Evolutionary conservation across 139 green algal genomes (phyloP).

Genomic region (Raphidocelis subcapitata): DNA sequence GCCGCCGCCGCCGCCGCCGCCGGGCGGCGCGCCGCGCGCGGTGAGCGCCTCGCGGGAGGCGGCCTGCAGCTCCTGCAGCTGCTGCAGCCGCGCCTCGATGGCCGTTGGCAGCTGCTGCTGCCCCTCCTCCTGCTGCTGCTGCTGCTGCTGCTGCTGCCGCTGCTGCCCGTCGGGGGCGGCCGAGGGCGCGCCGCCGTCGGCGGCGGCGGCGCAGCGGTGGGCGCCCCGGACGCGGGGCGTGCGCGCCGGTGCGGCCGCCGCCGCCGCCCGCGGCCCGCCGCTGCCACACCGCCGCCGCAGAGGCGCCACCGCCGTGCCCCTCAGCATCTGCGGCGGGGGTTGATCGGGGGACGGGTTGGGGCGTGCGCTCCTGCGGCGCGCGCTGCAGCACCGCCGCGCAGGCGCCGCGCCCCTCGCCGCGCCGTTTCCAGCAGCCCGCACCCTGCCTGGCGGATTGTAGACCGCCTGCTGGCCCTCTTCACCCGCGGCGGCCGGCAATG

Average conservation of each 20-base stretch:
- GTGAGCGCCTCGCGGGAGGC: constrained; percentile 8
- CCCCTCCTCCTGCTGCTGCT: constrained; percentile 1
- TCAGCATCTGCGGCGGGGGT: neutral
- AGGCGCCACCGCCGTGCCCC: neutral
- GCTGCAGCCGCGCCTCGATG: neutral
- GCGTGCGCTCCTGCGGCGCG: neutral
- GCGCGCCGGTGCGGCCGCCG: neutral
- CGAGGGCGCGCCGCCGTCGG: too few species aligned
- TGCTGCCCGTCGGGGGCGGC: neutral
- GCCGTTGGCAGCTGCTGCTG: neutral
- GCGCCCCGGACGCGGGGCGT: neutral
- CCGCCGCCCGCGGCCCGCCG: neutral
- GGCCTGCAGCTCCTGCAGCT: constrained; percentile 17
- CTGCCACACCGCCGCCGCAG: neutral
- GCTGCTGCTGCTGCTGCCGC: constrained; percentile 1
- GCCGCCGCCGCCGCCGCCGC: neutral
- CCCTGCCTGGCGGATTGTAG: too few species aligned
- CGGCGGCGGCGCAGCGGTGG: neutral
- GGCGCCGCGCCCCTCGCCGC: too few species aligned
- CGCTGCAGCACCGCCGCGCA: neutral
- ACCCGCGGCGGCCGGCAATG: too few species aligned
- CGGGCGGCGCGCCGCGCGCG: neutral
- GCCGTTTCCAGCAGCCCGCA: too few species aligned
- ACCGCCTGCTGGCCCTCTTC: too few species aligned
- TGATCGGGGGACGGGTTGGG: too few species aligned